Evolutionary conservation across 1,139 yeast species (phyloP), one percentile per base, ranked within the genome.

Genomic region (Scheffersomyces segobiensis): DNA sequence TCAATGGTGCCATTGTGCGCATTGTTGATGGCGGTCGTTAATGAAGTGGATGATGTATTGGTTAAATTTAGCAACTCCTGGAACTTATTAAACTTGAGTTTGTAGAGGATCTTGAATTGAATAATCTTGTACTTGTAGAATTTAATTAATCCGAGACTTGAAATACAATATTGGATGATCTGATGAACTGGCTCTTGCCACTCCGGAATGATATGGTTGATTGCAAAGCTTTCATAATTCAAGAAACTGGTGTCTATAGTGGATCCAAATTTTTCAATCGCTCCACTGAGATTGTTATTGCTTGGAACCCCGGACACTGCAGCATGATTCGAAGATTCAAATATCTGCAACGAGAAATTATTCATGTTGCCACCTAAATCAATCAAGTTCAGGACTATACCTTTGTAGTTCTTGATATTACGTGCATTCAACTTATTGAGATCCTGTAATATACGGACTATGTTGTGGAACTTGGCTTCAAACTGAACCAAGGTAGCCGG

Each of bases 141-240:
- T 57, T 77, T 77, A 52, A 80, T 70, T 52, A 80, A 65, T 57
- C 78, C 79, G 52, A 80, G 68, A 12, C 81, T 74, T 7, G 79
- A 67, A 52, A 73, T 62, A 61, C 76, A 76, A 59, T 81, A 79
- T 60, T 78, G 83, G 22, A 75, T 71, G 55, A 80, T 64, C 63
- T 79, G 83, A 62, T 76, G 73, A 42, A 79, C 72, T 14, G 82
- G 81, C 62, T 81, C 85, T 60, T 80, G 82, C 83, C 83, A 80
- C 55, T 76, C 72, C 1, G 84, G 81, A 7, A 80, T 70, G 52
- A 79, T 73, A 50, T 71, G 68, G 51, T 73, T 68, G 50, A 71
- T 65, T 3, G 78, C 64, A 59, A 78, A 80, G 21, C 76, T 71
- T 65, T 81, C 85, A 57, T 72, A 77, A 61, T 75, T 77, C 52